Conservation (phyloP, 2,329 filamentous ascomycete genomes). For the Fusarium albidum region DNA sequence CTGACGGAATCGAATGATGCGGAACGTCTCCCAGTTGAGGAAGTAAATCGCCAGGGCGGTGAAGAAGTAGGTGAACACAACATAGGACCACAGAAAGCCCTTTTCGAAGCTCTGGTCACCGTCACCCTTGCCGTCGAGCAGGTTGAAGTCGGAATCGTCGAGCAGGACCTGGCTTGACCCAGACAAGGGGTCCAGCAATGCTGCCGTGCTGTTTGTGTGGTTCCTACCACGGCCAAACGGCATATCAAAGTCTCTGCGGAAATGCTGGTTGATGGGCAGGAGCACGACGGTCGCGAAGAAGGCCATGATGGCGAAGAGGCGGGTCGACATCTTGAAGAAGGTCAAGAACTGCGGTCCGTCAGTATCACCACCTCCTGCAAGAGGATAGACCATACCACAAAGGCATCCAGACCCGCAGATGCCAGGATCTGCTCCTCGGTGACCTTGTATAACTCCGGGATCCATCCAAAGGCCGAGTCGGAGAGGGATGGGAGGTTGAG, state of each 20-base stretch:
- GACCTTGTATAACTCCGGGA: slow-evolving; percentile 82
- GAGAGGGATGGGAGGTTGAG: slow-evolving; percentile 79
- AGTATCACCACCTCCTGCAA: slow-evolving; percentile 4
- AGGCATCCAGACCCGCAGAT: slow-evolving; percentile 93
- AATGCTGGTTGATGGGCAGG: slow-evolving; percentile 83
- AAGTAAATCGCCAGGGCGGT: slow-evolving; percentile 82
- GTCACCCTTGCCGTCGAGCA: slow-evolving; percentile 42
- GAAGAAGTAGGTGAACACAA: slow-evolving; percentile 95
- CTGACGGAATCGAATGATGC: slow-evolving; percentile 85
- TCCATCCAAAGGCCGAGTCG: slow-evolving; percentile 91
- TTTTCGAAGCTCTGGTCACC: slow-evolving; percentile 46
- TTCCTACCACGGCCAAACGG: neutral
- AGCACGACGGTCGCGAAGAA: slow-evolving; percentile 84
- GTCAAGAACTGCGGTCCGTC: slow-evolving; percentile 71
- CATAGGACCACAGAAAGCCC: slow-evolving; percentile 86
- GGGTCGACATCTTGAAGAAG: slow-evolving; percentile 96
- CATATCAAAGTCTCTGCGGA: slow-evolving; percentile 39
- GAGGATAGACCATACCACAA: slow-evolving; percentile 68
- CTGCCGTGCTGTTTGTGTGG: neutral
- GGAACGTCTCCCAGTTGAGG: slow-evolving; percentile 82
- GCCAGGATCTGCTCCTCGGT: slow-evolving; percentile 89
- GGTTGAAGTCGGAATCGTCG: slow-evolving; percentile 21
- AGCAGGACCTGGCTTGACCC: slow-evolving; percentile 22
- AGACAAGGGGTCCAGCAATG: slow-evolving; percentile 9
- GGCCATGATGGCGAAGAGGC: slow-evolving; percentile 80